Percentiles rank a stretch among this genome's conserved stretches.
phyloP scores from a whole-genome alignment of 805 yeast genomes.

The Kodamaea kaohsiungensis region DNA sequence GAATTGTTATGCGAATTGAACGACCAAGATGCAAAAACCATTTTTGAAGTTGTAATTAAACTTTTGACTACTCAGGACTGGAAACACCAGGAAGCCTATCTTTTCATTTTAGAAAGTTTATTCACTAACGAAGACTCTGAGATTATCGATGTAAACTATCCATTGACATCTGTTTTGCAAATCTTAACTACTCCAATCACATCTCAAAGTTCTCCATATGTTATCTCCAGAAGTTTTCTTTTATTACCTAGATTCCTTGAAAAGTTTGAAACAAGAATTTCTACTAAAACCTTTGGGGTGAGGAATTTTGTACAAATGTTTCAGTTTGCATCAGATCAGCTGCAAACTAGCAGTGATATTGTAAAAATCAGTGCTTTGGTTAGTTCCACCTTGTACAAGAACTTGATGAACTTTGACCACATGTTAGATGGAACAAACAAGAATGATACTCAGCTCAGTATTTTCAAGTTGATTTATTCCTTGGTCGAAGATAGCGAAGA shows the following conservation, averaged over 20 bases:
- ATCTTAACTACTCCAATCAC: conserved; percentile 9
- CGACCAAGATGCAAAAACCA: conserved; percentile 34
- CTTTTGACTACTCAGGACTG: conserved; percentile 17
- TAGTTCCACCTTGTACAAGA: conserved; percentile 52
- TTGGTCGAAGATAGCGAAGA: conserved; percentile 68
- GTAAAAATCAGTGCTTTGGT: conserved; percentile 44
- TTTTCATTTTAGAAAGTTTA: conserved; percentile 42
- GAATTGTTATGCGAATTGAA: conserved; percentile 57
- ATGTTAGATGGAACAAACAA: conserved; percentile 11
- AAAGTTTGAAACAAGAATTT: conserved; percentile 43
- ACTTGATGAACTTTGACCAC: conserved; percentile 22
- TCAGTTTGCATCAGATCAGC: conserved; percentile 21
- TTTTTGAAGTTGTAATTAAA: conserved; percentile 5
- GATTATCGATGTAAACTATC: conserved; percentile 8
- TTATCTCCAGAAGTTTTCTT: conserved; percentile 51
- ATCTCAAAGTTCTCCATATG: conserved; percentile 28
- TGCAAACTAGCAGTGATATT: conserved; percentile 14
- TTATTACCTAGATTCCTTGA: conserved; percentile 58
- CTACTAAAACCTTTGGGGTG: conserved; percentile 32
- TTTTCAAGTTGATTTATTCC: conserved; percentile 41
- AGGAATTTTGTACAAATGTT: conserved; percentile 29
- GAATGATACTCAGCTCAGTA: conserved; percentile 29
- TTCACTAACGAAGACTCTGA: conserved; percentile 42
- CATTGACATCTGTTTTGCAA: conserved; percentile 12
- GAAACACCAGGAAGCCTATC: conserved; percentile 40